A percentile compares a stretch with the other conserved stretches of the same genome.
phyloP scores from a whole-genome alignment of 768 basidiomycete genomes.

The Lactarius quietus region DNA sequence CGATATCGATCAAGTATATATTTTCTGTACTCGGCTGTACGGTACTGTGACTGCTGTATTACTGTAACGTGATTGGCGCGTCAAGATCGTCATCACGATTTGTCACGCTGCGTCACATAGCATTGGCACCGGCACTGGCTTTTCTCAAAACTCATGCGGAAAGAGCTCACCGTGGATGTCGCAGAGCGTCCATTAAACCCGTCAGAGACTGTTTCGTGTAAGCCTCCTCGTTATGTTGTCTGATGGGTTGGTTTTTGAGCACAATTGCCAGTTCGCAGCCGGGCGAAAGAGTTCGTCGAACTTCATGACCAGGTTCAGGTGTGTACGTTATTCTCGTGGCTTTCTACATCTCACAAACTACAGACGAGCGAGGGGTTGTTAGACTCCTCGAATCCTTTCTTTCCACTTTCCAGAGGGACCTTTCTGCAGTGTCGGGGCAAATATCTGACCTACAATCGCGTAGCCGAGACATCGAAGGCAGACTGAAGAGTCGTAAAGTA shows the following conservation, averaged over 20 bases:
- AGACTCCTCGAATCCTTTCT: constrained; percentile 89
- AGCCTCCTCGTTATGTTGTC: neutral
- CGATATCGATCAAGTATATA: neutral
- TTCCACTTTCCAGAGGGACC: constrained; percentile 91
- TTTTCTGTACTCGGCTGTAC: neutral
- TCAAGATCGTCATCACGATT: neutral
- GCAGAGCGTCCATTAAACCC: neutral
- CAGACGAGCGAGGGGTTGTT: constrained; percentile 86
- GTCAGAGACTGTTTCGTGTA: constrained; percentile 15
- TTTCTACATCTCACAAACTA: neutral
- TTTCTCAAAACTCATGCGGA: neutral
- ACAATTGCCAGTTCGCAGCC: constrained; percentile 34
- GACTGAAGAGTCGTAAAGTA: constrained; percentile 82
- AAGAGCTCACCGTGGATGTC: neutral
- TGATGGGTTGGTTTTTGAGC: neutral
- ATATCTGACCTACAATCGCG: constrained; percentile 91
- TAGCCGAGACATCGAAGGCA: constrained; percentile 86
- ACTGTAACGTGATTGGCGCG: neutral
- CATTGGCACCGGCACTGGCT: neutral
- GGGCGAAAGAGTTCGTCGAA: constrained; percentile 69
- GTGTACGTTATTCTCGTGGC: neutral
- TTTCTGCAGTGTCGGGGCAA: constrained; percentile 93
- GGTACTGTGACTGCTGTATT: neutral
- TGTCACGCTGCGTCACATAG: neutral
- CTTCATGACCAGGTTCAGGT: constrained; percentile 93